Evolutionary conservation across 2,329 filamentous ascomycete genomes (phyloP).

Genomic region (Gnomoniopsis smithogilvyi): DNA sequence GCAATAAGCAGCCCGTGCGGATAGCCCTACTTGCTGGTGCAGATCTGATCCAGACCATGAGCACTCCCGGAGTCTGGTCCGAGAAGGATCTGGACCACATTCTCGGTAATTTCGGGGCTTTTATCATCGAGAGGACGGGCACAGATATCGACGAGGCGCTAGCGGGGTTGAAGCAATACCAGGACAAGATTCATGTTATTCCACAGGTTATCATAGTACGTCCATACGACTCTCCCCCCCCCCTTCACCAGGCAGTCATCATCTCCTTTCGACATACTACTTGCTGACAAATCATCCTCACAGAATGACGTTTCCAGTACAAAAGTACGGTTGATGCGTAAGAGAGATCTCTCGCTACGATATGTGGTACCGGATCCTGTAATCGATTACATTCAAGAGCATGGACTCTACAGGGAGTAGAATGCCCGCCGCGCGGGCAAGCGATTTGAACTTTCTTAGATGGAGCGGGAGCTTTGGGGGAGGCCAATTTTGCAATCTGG

Average conservation of each 20-base stretch:
- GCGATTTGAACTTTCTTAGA: background rate
- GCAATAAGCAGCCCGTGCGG: constrained; percentile 63
- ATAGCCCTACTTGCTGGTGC: constrained; percentile 78
- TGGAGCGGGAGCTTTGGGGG: background rate
- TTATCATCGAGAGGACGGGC: constrained; percentile 83
- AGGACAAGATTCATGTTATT: constrained; percentile 83
- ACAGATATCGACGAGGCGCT: constrained; percentile 88
- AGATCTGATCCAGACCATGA: constrained; percentile 73
- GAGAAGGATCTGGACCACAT: constrained; percentile 84
- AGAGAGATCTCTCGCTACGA: constrained; percentile 77
- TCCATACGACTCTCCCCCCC: constrained; percentile 32
- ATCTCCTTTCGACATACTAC: background rate
- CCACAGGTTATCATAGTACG: constrained; percentile 80
- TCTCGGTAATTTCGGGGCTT: constrained; percentile 75
- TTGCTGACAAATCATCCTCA: background rate
- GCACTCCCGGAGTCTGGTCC: constrained; percentile 74
- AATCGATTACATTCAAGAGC: constrained; percentile 69
- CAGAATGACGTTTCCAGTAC: constrained; percentile 64
- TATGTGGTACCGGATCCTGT: constrained; percentile 73
- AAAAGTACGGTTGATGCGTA: constrained; percentile 36
- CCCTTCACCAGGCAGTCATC: constrained; percentile 43
- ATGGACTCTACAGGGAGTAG: constrained; percentile 59
- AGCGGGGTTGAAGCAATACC: constrained; percentile 75
- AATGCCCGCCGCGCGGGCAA: background rate
- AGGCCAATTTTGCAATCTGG: too few species aligned